A percentile compares a stretch with the other conserved stretches of the same genome.
Evolutionary conservation across 768 basidiomycete genomes (phyloP).

Genomic region (Amanita rubescens): DNA sequence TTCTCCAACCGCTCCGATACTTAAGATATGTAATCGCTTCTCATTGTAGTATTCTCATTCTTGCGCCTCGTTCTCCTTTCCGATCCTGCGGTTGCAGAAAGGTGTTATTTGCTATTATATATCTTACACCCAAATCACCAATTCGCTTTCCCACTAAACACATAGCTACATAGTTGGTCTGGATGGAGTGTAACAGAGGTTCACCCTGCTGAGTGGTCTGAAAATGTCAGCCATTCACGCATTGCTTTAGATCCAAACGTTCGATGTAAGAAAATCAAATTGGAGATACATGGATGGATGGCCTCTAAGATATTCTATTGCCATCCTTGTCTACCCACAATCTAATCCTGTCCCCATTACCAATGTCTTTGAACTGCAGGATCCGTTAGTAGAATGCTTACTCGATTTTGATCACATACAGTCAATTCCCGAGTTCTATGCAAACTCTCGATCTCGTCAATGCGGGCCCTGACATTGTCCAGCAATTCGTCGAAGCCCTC

Average conservation of each 20-base stretch:
- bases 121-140: not conserved
- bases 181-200: not conserved
- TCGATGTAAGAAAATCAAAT: not conserved
- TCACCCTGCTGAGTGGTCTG: not conserved
- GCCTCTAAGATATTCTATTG: constrained; percentile 17
- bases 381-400: constrained; percentile 19
- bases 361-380: constrained; percentile 41
- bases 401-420: constrained; percentile 36
- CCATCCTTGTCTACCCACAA: constrained; percentile 56
- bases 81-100: not conserved
- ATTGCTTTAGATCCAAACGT: not conserved
- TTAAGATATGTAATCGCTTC: constrained; percentile 16
- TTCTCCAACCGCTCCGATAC: not conserved
- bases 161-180: not conserved
- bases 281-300: not conserved
- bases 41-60: constrained; percentile 17
- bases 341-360: constrained; percentile 39
- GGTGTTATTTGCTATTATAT: constrained; percentile 7
- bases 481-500: constrained; percentile 77
- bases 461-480: constrained; percentile 62
- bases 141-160: not conserved
- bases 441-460: constrained; percentile 84
- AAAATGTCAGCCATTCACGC: not conserved
- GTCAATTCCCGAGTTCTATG: constrained; percentile 74
- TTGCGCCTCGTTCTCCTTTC: not conserved